phyloP scores from a whole-genome alignment of 2,329 filamentous ascomycete species.

The Leptosphaerulina australis region DNA sequence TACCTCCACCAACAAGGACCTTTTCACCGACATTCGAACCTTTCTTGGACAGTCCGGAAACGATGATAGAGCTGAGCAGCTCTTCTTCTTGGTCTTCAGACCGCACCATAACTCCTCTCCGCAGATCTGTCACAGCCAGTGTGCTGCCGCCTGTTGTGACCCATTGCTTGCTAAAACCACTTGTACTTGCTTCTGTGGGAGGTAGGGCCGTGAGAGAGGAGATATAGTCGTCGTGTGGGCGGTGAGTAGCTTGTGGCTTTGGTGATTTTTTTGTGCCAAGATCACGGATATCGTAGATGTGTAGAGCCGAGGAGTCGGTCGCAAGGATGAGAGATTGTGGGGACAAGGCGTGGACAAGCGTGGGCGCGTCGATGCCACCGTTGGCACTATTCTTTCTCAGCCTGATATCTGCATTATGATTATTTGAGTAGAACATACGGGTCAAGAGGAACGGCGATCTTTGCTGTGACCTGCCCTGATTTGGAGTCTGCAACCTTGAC shows the following conservation, averaged over 20 bases:
- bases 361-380: slow-evolving; percentile 70
- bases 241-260: slow-evolving; percentile 75
- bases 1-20: slow-evolving; percentile 76
- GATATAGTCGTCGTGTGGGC: slow-evolving; percentile 91
- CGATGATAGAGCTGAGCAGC: slow-evolving; percentile 78
- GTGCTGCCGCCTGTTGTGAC: slow-evolving; percentile 91
- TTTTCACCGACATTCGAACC: slow-evolving; percentile 73
- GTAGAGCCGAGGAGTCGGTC: slow-evolving; percentile 86
- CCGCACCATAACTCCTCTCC: slow-evolving; percentile 81
- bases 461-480: slow-evolving; percentile 74
- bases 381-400: too few species aligned
- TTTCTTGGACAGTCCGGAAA: slow-evolving; percentile 75
- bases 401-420: too few species aligned
- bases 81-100: slow-evolving; percentile 97
- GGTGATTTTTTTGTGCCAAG: slow-evolving; percentile 54
- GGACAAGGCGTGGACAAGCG: slow-evolving; percentile 80
- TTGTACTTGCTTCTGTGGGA: slow-evolving; percentile 78
- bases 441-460: slow-evolving; percentile 73
- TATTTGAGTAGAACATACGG: slow-evolving; percentile 29
- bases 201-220: slow-evolving; percentile 86
- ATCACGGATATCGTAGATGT: slow-evolving; percentile 82
- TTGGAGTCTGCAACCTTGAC: slow-evolving; percentile 65
- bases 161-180: slow-evolving; percentile 92
- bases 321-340: slow-evolving; percentile 87
- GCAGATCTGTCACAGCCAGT: slow-evolving; percentile 84